Evolutionary conservation across 2,329 filamentous ascomycete species (phyloP).

Genomic region (Colletotrichum sidae): DNA sequence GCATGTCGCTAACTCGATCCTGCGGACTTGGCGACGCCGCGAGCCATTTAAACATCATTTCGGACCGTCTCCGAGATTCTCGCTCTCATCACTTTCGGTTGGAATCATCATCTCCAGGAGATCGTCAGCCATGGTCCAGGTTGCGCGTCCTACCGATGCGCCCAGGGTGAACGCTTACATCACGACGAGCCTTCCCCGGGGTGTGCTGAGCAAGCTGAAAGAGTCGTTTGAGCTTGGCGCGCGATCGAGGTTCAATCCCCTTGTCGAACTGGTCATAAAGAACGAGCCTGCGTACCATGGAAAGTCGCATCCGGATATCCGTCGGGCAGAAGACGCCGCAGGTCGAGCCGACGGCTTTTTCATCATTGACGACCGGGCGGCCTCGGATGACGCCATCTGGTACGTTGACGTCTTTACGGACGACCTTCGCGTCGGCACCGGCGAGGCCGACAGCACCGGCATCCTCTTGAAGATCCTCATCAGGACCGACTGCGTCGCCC

Average conservation of each 20-base stretch:
- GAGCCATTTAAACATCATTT: too few relatives aligned
- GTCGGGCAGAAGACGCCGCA: slow-evolving; percentile 38
- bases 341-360: slow-evolving; percentile 38
- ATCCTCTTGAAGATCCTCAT: slow-evolving; percentile 41
- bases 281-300: slow-evolving; percentile 38
- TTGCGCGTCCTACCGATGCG: background rate
- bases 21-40: too few relatives aligned
- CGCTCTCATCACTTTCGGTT: too few relatives aligned
- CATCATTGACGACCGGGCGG: slow-evolving; percentile 38
- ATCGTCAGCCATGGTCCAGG: background rate
- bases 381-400: slow-evolving; percentile 37
- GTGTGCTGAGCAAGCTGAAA: slow-evolving; percentile 30
- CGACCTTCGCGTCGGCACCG: slow-evolving; percentile 37
- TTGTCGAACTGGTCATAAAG: slow-evolving; percentile 40
- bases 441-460: slow-evolving; percentile 32
- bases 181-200: background rate
- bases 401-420: slow-evolving; percentile 39
- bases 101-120: too few relatives aligned
- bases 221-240: slow-evolving; percentile 40
- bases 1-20: too few relatives aligned
- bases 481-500: slow-evolving; percentile 38
- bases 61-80: too few relatives aligned
- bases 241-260: slow-evolving; percentile 36
- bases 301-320: slow-evolving; percentile 40
- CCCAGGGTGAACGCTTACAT: background rate